Conservation (phyloP, 495 filamentous ascomycete species). For the Collariella sp. region DNA sequence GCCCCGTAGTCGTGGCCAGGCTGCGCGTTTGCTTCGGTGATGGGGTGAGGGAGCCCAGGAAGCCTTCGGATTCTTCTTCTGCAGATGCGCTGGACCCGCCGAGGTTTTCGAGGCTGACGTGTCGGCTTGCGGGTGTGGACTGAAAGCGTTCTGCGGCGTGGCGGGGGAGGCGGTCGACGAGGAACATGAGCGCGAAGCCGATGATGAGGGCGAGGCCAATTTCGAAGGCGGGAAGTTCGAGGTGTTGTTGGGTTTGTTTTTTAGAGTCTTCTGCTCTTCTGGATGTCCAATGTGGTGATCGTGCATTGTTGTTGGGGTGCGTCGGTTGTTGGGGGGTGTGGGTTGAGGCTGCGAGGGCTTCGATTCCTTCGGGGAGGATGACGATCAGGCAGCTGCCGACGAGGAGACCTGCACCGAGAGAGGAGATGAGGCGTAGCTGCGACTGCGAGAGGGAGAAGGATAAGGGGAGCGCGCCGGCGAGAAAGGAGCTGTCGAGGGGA, state of each 20-base stretch:
- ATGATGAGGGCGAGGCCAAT: constrained; percentile 79
- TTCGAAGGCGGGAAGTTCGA: constrained; percentile 46
- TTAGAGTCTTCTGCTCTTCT: constrained; percentile 9
- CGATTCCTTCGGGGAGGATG: constrained; percentile 94
- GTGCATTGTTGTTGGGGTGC: not conserved
- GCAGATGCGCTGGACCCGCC: constrained; percentile 37
- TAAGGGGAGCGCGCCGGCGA: constrained; percentile 86
- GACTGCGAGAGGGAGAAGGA: constrained; percentile 84
- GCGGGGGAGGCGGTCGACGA: constrained; percentile 81
- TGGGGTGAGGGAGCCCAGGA: constrained; percentile 42
- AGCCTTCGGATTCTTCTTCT: constrained; percentile 43
- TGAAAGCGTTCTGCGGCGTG: constrained; percentile 51
- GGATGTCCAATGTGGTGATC: not conserved
- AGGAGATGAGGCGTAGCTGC: constrained; percentile 80
- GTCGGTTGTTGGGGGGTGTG: constrained; percentile 31
- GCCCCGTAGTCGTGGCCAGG: constrained; percentile 72
- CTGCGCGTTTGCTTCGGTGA: constrained; percentile 44
- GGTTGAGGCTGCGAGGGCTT: constrained; percentile 69
- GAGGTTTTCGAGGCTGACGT: constrained; percentile 79
- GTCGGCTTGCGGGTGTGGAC: constrained; percentile 43
- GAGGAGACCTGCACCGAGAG: constrained; percentile 86
- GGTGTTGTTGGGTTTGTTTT: constrained; percentile 21
- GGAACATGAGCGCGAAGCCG: constrained; percentile 94
- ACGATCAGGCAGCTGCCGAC: constrained; percentile 93
- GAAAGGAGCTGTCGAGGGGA: constrained; percentile 63